phyloP scores from a whole-genome alignment of 1,284 basidiomycete genomes.

The Naganishia cerealis region DNA sequence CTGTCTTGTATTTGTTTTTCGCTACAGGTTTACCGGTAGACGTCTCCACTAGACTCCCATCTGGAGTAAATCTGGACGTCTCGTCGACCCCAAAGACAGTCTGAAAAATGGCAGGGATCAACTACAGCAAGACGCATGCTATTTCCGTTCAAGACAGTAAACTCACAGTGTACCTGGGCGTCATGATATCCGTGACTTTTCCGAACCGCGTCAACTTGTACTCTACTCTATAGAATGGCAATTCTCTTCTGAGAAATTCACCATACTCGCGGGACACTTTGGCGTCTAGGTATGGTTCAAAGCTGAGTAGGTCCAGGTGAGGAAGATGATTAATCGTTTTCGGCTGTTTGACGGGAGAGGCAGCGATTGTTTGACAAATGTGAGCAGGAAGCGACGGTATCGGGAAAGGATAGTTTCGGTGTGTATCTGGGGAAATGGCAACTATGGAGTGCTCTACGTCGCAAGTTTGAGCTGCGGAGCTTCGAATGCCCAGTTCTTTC shows the following conservation, averaged over 20 bases:
- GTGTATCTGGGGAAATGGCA: conserved; percentile 35
- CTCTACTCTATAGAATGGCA: conserved; percentile 50
- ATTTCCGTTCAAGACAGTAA: no score
- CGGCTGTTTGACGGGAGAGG: conserved; percentile 16
- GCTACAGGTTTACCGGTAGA: conserved; percentile 45
- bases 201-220: conserved; percentile 40
- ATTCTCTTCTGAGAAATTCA: conserved; percentile 43
- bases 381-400: conserved; percentile 33
- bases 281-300: conserved; percentile 41
- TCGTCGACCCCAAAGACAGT: conserved; percentile 51
- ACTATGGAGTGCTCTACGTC: neutral
- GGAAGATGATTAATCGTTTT: conserved; percentile 37
- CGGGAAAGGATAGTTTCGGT: conserved; percentile 40
- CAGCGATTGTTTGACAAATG: conserved; percentile 35
- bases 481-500: neutral
- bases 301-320: conserved; percentile 43
- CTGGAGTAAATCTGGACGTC: conserved; percentile 39
- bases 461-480: neutral
- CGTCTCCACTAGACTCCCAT: conserved; percentile 29
- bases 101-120: neutral
- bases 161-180: conserved; percentile 46
- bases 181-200: conserved; percentile 45
- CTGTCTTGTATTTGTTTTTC: conserved; percentile 32
- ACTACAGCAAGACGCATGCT: neutral
- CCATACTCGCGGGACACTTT: conserved; percentile 37